These are phyloP conservation scores for Thozetella sp. DNA, from an alignment of 495 filamentous ascomycete genomes.

Conservation along the genomic window DNA sequence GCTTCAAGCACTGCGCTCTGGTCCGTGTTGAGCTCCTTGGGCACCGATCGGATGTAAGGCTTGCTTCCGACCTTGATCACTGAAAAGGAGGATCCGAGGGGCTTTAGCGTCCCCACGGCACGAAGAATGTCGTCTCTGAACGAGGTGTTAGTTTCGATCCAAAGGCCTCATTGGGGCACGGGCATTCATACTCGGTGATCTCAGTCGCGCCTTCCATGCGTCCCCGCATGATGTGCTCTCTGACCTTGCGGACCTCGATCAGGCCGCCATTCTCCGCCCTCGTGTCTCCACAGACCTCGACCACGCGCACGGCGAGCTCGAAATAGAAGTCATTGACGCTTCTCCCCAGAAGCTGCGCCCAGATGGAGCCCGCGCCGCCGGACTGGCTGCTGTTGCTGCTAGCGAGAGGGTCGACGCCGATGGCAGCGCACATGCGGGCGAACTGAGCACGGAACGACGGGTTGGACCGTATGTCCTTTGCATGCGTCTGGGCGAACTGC, in stretches of 20 bases:
- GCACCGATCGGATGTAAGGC: slow-evolving; percentile 88
- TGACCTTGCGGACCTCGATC: slow-evolving; percentile 81
- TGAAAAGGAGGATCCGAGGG: slow-evolving; percentile 85
- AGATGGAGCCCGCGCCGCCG: slow-evolving; percentile 66
- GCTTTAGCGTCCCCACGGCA: slow-evolving; percentile 84
- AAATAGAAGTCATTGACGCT: slow-evolving; percentile 99
- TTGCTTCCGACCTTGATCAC: slow-evolving; percentile 79
- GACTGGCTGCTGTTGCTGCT: slow-evolving; percentile 55
- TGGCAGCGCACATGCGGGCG: slow-evolving; percentile 95
- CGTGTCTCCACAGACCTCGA: slow-evolving; percentile 88
- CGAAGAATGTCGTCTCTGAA: slow-evolving; percentile 85
- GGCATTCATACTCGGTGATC: slow-evolving; percentile 58
- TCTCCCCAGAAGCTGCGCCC: slow-evolving; percentile 88
- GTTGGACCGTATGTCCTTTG: slow-evolving; percentile 91
- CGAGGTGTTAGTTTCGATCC: not conserved
- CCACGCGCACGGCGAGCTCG: slow-evolving; percentile 89
- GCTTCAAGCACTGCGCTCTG: slow-evolving; percentile 91
- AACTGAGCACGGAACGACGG: slow-evolving; percentile 95
- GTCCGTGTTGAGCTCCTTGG: slow-evolving; percentile 95
- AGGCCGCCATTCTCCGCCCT: slow-evolving; percentile 90
- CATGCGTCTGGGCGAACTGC: slow-evolving; percentile 92
- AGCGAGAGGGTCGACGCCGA: slow-evolving; percentile 92
- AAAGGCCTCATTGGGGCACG: not conserved
- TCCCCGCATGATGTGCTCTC: slow-evolving; percentile 69
- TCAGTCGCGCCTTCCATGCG: slow-evolving; percentile 74